Percentiles rank a stretch among this genome's conserved stretches.
Evolutionary conservation across 768 basidiomycete genomes (phyloP).

Genomic region (Boletus vinaceobasis): DNA sequence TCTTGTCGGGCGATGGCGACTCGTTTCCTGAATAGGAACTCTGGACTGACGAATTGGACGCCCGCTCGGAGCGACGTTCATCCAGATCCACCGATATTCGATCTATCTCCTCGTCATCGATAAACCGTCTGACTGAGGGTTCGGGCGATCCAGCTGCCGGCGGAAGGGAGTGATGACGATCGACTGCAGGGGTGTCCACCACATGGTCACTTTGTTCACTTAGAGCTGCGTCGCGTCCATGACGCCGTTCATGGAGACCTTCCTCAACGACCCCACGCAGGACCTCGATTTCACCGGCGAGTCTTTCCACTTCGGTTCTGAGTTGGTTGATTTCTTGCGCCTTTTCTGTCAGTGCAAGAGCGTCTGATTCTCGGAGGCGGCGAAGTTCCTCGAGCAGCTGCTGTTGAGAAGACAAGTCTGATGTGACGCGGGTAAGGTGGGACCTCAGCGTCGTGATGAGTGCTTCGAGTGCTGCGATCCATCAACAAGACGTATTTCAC

Average conservation of each 20-base stretch:
- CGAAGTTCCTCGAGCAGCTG: slow-evolving; percentile 65
- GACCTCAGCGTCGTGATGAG: slow-evolving; percentile 69
- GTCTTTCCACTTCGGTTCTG: slow-evolving; percentile 71
- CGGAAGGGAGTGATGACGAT: not conserved
- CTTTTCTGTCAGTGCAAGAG: slow-evolving; percentile 54
- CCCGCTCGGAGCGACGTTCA: slow-evolving; percentile 57
- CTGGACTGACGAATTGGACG: slow-evolving; percentile 27
- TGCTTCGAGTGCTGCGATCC: slow-evolving; percentile 67
- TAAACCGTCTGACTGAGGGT: slow-evolving; percentile 34
- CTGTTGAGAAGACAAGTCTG: slow-evolving; percentile 77
- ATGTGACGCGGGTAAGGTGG: slow-evolving; percentile 74
- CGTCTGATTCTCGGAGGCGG: slow-evolving; percentile 59
- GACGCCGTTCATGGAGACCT: slow-evolving; percentile 70
- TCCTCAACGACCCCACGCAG: slow-evolving; percentile 86
- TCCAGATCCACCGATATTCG: slow-evolving; percentile 65
- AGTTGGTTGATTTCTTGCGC: slow-evolving; percentile 64
- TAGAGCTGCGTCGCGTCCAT: slow-evolving; percentile 42
- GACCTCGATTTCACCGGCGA: slow-evolving; percentile 83
- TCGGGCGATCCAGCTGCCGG: slow-evolving; percentile 4
- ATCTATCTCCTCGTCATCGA: slow-evolving; percentile 57
- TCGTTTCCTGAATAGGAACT: slow-evolving; percentile 9
- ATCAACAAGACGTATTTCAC: slow-evolving; percentile 5
- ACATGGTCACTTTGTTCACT: slow-evolving; percentile 4
- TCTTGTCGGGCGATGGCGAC: slow-evolving; percentile 1
- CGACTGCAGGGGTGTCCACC: not conserved